A percentile compares a stretch with the other conserved stretches of the same genome.
phyloP scores from a whole-genome alignment of 2,329 filamentous ascomycete species.

The Aureobasidium sp. region DNA sequence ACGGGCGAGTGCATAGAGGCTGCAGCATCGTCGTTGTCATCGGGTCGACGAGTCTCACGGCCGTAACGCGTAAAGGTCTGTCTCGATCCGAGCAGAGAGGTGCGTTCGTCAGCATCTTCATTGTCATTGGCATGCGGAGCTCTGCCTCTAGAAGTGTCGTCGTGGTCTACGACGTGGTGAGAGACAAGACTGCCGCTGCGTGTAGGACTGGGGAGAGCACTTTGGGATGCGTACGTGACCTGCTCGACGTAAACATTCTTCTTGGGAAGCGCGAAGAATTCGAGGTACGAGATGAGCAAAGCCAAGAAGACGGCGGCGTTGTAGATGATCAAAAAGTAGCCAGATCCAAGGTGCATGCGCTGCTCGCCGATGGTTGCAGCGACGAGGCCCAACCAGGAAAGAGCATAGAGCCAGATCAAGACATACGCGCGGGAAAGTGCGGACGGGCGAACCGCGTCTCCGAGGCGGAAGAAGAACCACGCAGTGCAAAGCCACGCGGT shows the following conservation, averaged over 20 bases:
- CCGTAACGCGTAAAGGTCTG: constrained; percentile 17
- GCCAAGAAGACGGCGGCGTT: constrained; percentile 68
- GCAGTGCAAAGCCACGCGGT: constrained; percentile 70
- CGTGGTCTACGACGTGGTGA: background rate
- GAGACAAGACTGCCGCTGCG: constrained; percentile 3
- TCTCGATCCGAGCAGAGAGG: constrained; percentile 40
- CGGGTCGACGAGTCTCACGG: constrained; percentile 13
- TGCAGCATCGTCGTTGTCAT: constrained; percentile 19
- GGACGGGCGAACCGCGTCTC: constrained; percentile 71
- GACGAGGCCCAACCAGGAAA: constrained; percentile 66
- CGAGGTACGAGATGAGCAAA: constrained; percentile 64
- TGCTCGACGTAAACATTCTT: constrained; percentile 61
- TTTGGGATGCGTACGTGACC: constrained; percentile 30
- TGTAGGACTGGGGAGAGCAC: background rate
- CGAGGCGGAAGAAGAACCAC: constrained; percentile 74
- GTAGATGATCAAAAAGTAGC: constrained; percentile 75
- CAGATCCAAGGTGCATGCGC: constrained; percentile 60
- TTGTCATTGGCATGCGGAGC: constrained; percentile 29
- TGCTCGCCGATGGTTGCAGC: constrained; percentile 67
- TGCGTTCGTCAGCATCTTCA: constrained; percentile 45
- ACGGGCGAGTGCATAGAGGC: constrained; percentile 19
- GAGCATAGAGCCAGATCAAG: constrained; percentile 72
- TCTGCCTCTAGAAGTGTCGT: constrained; percentile 13
- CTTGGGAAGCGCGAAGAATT: constrained; percentile 63
- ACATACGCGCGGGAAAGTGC: constrained; percentile 76